A percentile compares a stretch with the other conserved stretches of the same genome.
phyloP scores from a whole-genome alignment of 1,284 basidiomycete genomes.

The Mycena citricolor region DNA sequence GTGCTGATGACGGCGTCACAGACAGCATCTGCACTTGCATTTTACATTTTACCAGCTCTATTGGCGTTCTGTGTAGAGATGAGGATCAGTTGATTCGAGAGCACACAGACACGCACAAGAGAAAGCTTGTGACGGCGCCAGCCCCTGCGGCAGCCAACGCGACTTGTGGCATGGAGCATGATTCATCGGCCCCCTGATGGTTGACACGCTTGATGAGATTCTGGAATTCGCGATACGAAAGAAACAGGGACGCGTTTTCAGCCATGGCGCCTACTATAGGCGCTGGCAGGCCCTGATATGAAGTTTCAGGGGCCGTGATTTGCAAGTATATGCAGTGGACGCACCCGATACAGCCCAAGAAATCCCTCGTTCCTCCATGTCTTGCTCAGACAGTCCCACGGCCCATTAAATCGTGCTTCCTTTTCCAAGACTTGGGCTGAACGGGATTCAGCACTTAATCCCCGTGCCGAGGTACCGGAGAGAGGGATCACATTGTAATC shows the following conservation, averaged over 20 bases:
- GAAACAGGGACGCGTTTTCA: conserved; percentile 86
- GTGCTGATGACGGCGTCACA: conserved; percentile 23
- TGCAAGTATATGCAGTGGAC: conserved; percentile 32
- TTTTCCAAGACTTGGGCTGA: conserved; percentile 71
- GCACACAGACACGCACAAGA: conserved; percentile 56
- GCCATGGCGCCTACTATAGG: conserved; percentile 89
- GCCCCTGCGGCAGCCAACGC: conserved; percentile 79
- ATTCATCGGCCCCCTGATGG: conserved; percentile 34
- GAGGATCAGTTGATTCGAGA: not conserved
- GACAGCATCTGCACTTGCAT: conserved; percentile 87
- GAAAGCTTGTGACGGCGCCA: conserved; percentile 79
- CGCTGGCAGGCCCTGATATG: conserved; percentile 76
- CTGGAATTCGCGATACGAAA: conserved; percentile 82
- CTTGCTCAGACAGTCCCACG: conserved; percentile 77
- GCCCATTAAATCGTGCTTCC: conserved; percentile 71
- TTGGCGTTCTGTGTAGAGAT: conserved; percentile 63
- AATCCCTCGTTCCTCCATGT: conserved; percentile 79
- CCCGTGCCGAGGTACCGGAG: not conserved
- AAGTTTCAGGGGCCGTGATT: conserved; percentile 5
- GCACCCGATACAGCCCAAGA: conserved; percentile 76
- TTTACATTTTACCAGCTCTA: conserved; percentile 91
- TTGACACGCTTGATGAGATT: conserved; percentile 51
- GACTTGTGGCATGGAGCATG: conserved; percentile 62
- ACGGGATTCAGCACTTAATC: not conserved
- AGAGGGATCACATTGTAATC: conserved; percentile 55